Conservation (phyloP, 208 protist genomes). For the Tetramitus jugosus region DNA sequence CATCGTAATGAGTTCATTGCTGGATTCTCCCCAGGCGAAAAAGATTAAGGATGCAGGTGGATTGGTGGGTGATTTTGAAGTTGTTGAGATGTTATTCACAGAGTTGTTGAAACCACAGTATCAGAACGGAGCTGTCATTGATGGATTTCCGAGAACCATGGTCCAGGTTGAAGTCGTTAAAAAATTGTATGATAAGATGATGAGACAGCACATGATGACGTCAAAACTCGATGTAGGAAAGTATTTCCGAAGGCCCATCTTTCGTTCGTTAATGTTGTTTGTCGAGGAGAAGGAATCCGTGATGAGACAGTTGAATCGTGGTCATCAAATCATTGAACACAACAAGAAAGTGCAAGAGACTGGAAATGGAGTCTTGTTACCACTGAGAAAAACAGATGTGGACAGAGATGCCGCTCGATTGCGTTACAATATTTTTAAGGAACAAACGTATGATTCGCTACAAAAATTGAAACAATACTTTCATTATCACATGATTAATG, state of each 20-base stretch:
- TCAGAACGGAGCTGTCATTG: neutral
- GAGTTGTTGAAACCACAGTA: neutral
- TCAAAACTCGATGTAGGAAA: neutral
- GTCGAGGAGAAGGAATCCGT: neutral
- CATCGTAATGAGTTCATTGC: neutral
- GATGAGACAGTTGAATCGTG: neutral
- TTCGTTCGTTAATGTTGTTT: neutral
- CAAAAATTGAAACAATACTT: neutral
- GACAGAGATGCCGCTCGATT: neutral
- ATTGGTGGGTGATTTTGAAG: neutral
- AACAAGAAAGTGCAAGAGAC: neutral
- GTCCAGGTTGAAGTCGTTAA: neutral
- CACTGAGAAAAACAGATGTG: neutral
- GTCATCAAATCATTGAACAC: neutral
- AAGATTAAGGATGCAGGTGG: neutral
- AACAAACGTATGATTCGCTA: neutral
- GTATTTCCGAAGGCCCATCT: neutral
- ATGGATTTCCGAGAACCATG: constrained; percentile 1
- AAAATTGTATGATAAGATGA: neutral
- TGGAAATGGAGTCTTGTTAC: too few species aligned
- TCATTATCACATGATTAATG: constrained; percentile 5
- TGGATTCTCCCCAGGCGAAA: neutral
- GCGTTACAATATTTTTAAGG: neutral
- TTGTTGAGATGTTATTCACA: neutral
- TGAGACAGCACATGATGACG: too few species aligned